Evolutionary conservation across 78 protist genomes (phyloP), one percentile per base, ranked within the genome.

Genomic region (Polysphondylium violaceum): DNA sequence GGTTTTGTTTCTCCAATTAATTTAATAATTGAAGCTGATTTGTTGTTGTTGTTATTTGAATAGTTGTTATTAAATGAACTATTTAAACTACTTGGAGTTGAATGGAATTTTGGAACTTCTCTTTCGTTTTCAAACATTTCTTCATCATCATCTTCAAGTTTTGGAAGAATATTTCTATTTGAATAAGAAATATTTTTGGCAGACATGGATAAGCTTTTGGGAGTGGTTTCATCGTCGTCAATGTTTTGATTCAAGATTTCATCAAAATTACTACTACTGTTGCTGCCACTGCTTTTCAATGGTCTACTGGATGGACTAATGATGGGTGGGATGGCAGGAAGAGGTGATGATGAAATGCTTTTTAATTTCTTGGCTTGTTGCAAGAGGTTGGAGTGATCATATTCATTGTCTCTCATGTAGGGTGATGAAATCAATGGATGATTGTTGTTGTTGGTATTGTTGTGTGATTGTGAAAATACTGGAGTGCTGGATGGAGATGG

Each of bases 91-190:
- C 69, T 61, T 5, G 23, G 27, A 33, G 41, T 14, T 2, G 85
- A 69, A 3, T 51, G 40, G 69, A 14, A 17, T 7, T 6, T 29
- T 35, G 85, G 85, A 0, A 75, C 85, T 41, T 75, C 85, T 16
- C 85, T 43, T 40, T 75, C 85, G 41, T 40, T 55, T 1, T 74
- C 85, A 40, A 75, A 53, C 6, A 75, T 3, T 29, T 75, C 85
- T 16, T 75, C 85, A 17, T 73, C 79, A 3, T 75, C 85, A 29
- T 75, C 85, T 16, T 75, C 85, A 3, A 75, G 23, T 38, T 59
- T 75, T 19, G 85, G 85, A 2, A 58, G 40, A 21, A 59, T 41
- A 7, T 33, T 40, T 41, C n/a, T 56, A 55, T 7, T 17, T 71
- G 76, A 51, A 19, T 38, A 51, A 31, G 23, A 58, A 41, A 55